Evolutionary conservation across 2,329 filamentous ascomycete species (phyloP).

Genomic region (Akanthomyces muscarius): DNA sequence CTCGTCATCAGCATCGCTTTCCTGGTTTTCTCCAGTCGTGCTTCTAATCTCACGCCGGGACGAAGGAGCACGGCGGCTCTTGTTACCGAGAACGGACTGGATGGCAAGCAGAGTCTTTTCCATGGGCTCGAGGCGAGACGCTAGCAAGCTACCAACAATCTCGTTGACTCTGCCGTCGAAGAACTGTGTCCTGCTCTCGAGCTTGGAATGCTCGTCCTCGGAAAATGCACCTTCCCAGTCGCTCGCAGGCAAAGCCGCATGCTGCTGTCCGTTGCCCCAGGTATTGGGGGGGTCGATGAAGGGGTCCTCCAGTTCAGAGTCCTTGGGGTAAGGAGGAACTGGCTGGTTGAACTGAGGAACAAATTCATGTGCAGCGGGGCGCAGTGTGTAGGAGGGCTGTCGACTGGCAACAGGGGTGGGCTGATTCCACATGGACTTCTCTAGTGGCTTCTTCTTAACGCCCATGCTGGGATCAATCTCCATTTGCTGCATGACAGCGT

Average conservation of each 20-base stretch:
- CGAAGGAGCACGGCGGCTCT: slow-evolving; percentile 52
- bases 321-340: slow-evolving; percentile 4
- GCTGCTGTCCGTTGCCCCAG: slow-evolving; percentile 30
- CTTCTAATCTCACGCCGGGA: slow-evolving; percentile 60
- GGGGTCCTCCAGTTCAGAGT: slow-evolving; percentile 54
- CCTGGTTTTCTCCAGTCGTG: slow-evolving; percentile 63
- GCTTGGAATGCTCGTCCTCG: slow-evolving; percentile 76
- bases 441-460: slow-evolving; percentile 56
- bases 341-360: slow-evolving; percentile 10
- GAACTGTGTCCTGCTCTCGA: slow-evolving; percentile 77
- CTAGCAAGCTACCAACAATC: slow-evolving; percentile 72
- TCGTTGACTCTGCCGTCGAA: slow-evolving; percentile 89
- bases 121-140: slow-evolving; percentile 73
- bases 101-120: slow-evolving; percentile 76
- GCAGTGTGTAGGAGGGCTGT: slow-evolving; percentile 2
- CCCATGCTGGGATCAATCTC: slow-evolving; percentile 69
- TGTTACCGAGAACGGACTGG: slow-evolving; percentile 60
- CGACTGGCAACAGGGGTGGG: slow-evolving; percentile 33
- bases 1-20: slow-evolving; percentile 93
- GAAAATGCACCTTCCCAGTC: slow-evolving; percentile 90
- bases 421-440: slow-evolving; percentile 45
- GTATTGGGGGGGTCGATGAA: slow-evolving; percentile 53
- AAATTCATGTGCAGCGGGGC: slow-evolving; percentile 3
- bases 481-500: slow-evolving; percentile 86
- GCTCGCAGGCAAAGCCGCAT: slow-evolving; percentile 64